Base-by-base conservation (phyloP, 129 eudicot species). In the Centaurea solstitialis region DNA sequence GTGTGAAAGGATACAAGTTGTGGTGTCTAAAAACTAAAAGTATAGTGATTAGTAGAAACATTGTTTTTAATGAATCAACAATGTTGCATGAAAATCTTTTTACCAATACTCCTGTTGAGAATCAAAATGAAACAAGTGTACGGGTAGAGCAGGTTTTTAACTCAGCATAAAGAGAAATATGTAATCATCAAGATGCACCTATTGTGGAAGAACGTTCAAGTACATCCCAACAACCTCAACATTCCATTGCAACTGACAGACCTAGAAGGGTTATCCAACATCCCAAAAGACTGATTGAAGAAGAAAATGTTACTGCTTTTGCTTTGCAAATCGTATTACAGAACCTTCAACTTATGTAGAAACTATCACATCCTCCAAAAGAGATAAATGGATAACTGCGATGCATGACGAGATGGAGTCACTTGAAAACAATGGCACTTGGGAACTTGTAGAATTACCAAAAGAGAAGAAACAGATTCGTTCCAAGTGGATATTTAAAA, bases 1-100 rank as follows among this genome's bases (percentile, higher is more conserved):
- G 83, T 20, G 68, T 77, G 2, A 83, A 83, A 76, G 82, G 82
- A 3, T 77, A 77, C 26, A 57, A 68, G 7, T 53, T 82, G 1
- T 82, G 77, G 81, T 76, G 72, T 40, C 59, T 50, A 3, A 23
- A 62, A 76, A 59, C 79, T 57, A 57, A 57, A 75, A 57, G 30
- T 15, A 0, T 75, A 0, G n/a, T 75, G 15, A 57, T 75, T 61
- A 53, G 28, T 53, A 75, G 47, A 75, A 35, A 75, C 30, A 50
- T 26, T 35, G 17, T 28, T 3, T 75, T 75, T 75, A 20, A 75
- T 75, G 70, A 75, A 10, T n/a, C 24, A 6, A 17, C 45, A 1
- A 12, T 75, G 53, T 62, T 75, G 9, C 18, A 39, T 3, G 5
- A 72, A 1, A 6, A 72, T 9, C 11, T 9, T 72, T 72, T 59